phyloP scores from a whole-genome alignment of 164 flowering plant species.

The Vitis rotundifolia region DNA sequence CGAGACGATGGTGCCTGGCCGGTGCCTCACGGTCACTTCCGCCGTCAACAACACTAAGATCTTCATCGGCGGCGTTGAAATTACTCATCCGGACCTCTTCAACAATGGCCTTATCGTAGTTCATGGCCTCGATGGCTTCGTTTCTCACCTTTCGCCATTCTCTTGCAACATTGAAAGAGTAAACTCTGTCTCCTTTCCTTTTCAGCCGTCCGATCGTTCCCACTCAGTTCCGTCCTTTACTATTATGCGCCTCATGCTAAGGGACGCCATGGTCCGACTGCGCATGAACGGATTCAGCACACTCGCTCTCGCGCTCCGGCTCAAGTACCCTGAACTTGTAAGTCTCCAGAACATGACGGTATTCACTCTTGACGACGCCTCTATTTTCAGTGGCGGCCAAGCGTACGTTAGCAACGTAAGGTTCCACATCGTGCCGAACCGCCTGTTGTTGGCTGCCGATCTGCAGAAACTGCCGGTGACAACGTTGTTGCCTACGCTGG shows the following conservation, averaged over 20 bases:
- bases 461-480: slow-evolving; percentile 42
- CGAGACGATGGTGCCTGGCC: slow-evolving; percentile 55
- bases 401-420: slow-evolving; percentile 40
- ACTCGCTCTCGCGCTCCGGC: slow-evolving; percentile 41
- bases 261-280: slow-evolving; percentile 50
- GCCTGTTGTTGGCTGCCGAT: slow-evolving; percentile 33
- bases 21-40: slow-evolving; percentile 63
- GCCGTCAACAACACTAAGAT: slow-evolving; percentile 22
- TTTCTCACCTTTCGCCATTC: slow-evolving; percentile 53
- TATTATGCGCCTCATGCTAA: slow-evolving; percentile 46
- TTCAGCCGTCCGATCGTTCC: not conserved
- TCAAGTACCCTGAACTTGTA: slow-evolving; percentile 49
- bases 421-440: slow-evolving; percentile 58
- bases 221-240: slow-evolving; percentile 9
- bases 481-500: slow-evolving; percentile 39
- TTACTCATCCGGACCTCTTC: slow-evolving; percentile 62
- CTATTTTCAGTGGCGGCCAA: slow-evolving; percentile 51
- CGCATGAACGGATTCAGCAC: slow-evolving; percentile 45
- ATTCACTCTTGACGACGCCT: slow-evolving; percentile 45
- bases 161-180: slow-evolving; percentile 48
- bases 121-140: slow-evolving; percentile 56
- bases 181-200: slow-evolving; percentile 29
- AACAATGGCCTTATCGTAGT: slow-evolving; percentile 51
- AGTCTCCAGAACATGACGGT: slow-evolving; percentile 44
- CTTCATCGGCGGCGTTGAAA: slow-evolving; percentile 53